A percentile compares a stretch with the other conserved stretches of the same genome.
phyloP scores from a whole-genome alignment of 176 grass and related monocot species.

The Thinopyrum elongatum region DNA sequence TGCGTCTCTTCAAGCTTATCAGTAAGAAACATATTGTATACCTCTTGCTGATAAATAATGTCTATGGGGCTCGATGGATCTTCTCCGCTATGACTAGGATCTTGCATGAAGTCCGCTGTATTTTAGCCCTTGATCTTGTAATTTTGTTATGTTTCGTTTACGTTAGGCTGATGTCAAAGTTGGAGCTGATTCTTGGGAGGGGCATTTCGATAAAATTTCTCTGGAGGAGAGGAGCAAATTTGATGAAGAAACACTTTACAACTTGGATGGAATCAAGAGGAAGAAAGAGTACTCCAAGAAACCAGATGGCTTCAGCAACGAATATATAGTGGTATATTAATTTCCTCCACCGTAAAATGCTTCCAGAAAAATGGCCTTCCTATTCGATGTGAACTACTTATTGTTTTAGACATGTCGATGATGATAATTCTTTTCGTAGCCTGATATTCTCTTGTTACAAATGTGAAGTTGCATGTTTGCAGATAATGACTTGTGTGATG shows the following conservation, averaged over 20 bases:
- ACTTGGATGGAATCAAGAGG: constrained; percentile 31
- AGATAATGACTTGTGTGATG: background rate
- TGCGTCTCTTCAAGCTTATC: constrained; percentile 31
- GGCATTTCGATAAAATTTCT: constrained; percentile 29
- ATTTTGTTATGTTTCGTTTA: background rate
- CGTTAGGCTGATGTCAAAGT: constrained; percentile 23
- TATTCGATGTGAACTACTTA: background rate
- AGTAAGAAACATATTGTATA: constrained; percentile 10
- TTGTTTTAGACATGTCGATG: background rate
- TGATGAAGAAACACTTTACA: constrained; percentile 37
- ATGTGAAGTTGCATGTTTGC: background rate
- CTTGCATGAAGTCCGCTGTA: background rate
- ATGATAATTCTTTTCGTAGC: background rate
- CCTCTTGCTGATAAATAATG: background rate
- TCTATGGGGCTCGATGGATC: background rate
- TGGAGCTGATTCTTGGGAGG: background rate
- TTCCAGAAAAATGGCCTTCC: background rate
- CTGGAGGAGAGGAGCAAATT: constrained; percentile 29
- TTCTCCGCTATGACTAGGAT: background rate
- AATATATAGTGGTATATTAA: constrained; percentile 31
- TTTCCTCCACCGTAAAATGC: background rate
- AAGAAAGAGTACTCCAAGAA: constrained; percentile 27
- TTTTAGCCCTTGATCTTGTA: background rate
- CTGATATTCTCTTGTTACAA: background rate
- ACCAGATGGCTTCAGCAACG: constrained; percentile 31